Percentiles rank a stretch among this genome's conserved stretches.
phyloP scores from a whole-genome alignment of 106 monocot species.

The Vanilla planifolia region DNA sequence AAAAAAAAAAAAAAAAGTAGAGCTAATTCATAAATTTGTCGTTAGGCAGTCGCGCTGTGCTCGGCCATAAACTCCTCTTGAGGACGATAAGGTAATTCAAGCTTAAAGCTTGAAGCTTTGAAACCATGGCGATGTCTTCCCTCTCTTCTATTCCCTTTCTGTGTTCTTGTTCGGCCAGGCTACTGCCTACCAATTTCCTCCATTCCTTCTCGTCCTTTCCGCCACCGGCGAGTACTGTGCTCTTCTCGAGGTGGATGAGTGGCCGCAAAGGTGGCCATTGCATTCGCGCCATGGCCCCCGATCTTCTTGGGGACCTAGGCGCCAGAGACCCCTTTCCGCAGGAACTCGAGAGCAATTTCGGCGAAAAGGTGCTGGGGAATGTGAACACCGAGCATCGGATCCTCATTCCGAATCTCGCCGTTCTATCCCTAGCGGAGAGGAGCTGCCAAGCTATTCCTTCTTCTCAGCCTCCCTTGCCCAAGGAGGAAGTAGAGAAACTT shows the following conservation, averaged over 20 bases:
- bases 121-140: too few species aligned
- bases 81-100: too few species aligned
- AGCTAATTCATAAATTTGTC: too few species aligned
- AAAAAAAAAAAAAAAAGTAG: too few species aligned
- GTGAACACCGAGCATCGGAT: slow-evolving; percentile 68
- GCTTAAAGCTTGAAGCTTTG: too few species aligned
- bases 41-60: too few species aligned
- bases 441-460: slow-evolving; percentile 33
- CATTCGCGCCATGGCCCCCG: slow-evolving; percentile 14
- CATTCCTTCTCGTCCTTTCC: not conserved
- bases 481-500: slow-evolving; percentile 40
- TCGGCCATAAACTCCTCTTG: too few species aligned
- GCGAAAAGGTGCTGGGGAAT: slow-evolving; percentile 58
- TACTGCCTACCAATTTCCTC: too few species aligned
- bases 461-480: slow-evolving; percentile 29
- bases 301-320: slow-evolving; percentile 77
- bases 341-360: slow-evolving; percentile 79
- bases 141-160: too few species aligned
- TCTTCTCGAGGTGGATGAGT: not conserved
- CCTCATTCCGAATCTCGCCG: slow-evolving; percentile 68
- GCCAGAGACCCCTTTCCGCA: slow-evolving; percentile 80
- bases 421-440: slow-evolving; percentile 54
- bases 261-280: not conserved
- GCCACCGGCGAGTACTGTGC: not conserved
- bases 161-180: too few species aligned